Base-by-base conservation (phyloP, 768 basidiomycete genomes). In the Tylopilus subfusipes region DNA sequence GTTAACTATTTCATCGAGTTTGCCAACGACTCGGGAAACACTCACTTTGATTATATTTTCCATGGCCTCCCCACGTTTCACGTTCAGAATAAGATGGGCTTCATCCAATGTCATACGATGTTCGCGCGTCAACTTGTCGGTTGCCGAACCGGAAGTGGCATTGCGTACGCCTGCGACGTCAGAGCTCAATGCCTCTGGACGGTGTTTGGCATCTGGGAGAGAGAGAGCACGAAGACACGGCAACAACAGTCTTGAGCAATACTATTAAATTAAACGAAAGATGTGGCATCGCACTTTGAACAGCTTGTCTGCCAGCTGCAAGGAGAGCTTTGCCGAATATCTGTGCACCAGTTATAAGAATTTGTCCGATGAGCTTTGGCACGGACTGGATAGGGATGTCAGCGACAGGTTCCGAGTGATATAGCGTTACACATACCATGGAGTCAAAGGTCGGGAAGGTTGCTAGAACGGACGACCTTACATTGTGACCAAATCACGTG, bases 51-150 rank as follows among this genome's bases (percentile, higher is more conserved):
- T 67, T 24, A 95, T 75, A 42, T 73, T 77, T 66, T 93, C 87
- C 66, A 88, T 67, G 0, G 76, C 63, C 22, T 90, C 88, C 21
- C 80, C 88, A 34, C 82, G 82, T 70, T 93, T 95, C 21, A 82
- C 75, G 69, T 99, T 98, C 57, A 99, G 74, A 65, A 99, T 93
- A 54, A 97, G 75, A 64, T 86, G 87, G 19, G 96, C 97, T 74
- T 99, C 97, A 61, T 98, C 95, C 61, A 96, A 63, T 8, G 93
- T 93, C 94, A 99, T 95, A 48, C 87, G 84, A 64, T 93, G 85
- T 59, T 90, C 83, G 59, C 87, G 82, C 49, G 91, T 93, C 36
- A 97, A 74, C 64, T 81, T 83, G 78, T 94, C 92, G 12, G 88
- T 90, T 9, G 77, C 59, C 24, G 89, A 90, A n/a, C 80, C 80